Evolutionary conservation across 495 filamentous ascomycete genomes (phyloP), one percentile per base, ranked within the genome.

Genomic region (Penicillium fimorum): DNA sequence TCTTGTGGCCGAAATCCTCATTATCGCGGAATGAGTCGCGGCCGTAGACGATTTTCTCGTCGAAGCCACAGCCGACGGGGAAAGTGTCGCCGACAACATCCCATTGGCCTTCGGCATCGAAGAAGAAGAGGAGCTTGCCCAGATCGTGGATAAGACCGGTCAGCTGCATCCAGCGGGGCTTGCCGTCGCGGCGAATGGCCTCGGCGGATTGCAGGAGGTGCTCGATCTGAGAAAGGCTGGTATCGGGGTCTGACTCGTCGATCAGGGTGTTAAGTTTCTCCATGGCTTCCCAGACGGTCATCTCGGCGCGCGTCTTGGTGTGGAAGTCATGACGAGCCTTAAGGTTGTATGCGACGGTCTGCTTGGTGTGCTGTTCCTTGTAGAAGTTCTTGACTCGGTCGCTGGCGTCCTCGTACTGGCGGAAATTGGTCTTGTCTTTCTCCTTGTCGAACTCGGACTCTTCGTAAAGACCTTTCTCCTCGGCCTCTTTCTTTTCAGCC

Each of bases 21-120:
- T 96, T 93, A 5, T 75, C 76, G 32, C 56, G 66, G 72, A 95
- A 96, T 5, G 84, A 86, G 33, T 89, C 87, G 1, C 82, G 78
- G 24, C 76, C 76, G 70, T 90, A 91, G 76, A 96, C 89, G 71
- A 90, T 91, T 33, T 78, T 73, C 43, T 85, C 74, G 59, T 90
- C 86, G 58, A 93, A 95, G 45, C 75, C 82, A 63, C 90, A 92
- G 50, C 91, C 91, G n/a, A 96, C 89, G 30, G 91, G 90, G 74
- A 95, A 95, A 0, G 89, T 93, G 63, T 96, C 91, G 15, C 91
- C 91, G 11, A 96, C 91, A 13, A 95, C 90, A 64, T 94, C 91
- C 91, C 91, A 95, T 68, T 96, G 91, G 45, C 91, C 90, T 55
- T 86, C 72, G 10, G 87, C 89, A 48, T 83, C 87, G 70, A 85